Percentiles rank a stretch among this genome's conserved stretches.
phyloP scores from a whole-genome alignment of 192 early-diverging fungal species.

The Rhizophagus clarus region DNA sequence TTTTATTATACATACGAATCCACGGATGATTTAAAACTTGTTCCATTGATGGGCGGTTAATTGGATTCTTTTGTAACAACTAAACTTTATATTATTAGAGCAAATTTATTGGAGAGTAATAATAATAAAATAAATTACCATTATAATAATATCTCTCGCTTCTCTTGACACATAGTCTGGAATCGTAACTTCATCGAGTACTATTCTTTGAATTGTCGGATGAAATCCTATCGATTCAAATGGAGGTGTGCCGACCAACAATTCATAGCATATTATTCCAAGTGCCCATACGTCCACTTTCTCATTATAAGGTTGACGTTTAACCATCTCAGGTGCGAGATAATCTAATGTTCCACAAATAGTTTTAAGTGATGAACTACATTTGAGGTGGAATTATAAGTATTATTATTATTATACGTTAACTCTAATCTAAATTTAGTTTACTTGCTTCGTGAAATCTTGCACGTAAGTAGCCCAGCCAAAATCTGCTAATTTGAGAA shows the following conservation, averaged over 20 bases:
- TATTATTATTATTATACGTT: not conserved
- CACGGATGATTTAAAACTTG: constrained; percentile 83
- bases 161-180: constrained; percentile 76
- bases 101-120: not conserved
- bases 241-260: constrained; percentile 83
- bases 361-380: constrained; percentile 68
- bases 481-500: constrained; percentile 95
- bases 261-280: constrained; percentile 92
- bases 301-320: constrained; percentile 75
- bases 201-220: constrained; percentile 78
- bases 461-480: constrained; percentile 94
- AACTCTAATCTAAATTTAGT: not conserved
- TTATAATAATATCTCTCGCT: constrained; percentile 83
- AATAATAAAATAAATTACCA: constrained; percentile 46
- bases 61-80: constrained; percentile 75
- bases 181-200: constrained; percentile 77
- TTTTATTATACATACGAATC: constrained; percentile 30
- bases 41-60: constrained; percentile 69
- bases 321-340: constrained; percentile 94
- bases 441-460: constrained; percentile 32
- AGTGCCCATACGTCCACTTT: constrained; percentile 92
- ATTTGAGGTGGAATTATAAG: not conserved
- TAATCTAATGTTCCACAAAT: constrained; percentile 96
- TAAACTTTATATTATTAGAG: constrained; percentile 29
- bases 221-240: constrained; percentile 71